These are phyloP conservation scores for Lactarius hengduanensis DNA, from an alignment of 768 basidiomycete genomes.

Conservation along the genomic window DNA sequence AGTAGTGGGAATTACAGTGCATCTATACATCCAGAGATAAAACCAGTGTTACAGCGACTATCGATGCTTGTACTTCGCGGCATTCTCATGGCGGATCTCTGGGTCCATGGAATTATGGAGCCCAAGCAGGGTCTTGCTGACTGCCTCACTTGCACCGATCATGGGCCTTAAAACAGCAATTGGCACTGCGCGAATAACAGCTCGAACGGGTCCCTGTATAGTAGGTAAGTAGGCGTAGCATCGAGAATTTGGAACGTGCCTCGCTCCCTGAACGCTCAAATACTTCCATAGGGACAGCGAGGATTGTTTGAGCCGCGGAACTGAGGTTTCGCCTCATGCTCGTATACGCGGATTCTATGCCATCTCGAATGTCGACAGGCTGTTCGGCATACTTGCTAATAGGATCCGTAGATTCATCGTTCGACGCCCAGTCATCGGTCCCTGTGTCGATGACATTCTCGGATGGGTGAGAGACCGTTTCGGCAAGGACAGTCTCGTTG, in stretches of 20 bases:
- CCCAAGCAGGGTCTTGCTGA: slow-evolving; percentile 92
- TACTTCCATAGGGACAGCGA: slow-evolving; percentile 99
- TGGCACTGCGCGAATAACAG: slow-evolving; percentile 95
- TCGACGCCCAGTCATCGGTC: slow-evolving; percentile 40
- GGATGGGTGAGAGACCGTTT: slow-evolving; percentile 51
- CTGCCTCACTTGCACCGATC: slow-evolving; percentile 97
- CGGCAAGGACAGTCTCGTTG: slow-evolving; percentile 60
- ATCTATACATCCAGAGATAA: slow-evolving; percentile 8
- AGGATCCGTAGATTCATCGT: slow-evolving; percentile 50
- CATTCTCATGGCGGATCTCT: slow-evolving; percentile 73
- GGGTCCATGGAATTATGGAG: slow-evolving; percentile 93
- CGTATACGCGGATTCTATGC: slow-evolving; percentile 87
- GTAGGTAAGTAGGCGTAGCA: slow-evolving; percentile 7
- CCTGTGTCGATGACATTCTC: slow-evolving; percentile 31
- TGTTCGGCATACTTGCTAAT: slow-evolving; percentile 94
- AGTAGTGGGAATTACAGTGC: background rate
- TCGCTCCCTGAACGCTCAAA: slow-evolving; percentile 93
- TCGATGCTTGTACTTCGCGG: slow-evolving; percentile 91
- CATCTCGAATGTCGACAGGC: slow-evolving; percentile 79
- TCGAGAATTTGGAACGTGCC: slow-evolving; percentile 45
- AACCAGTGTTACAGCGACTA: slow-evolving; percentile 34
- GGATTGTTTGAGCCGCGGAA: slow-evolving; percentile 95
- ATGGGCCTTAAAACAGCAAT: slow-evolving; percentile 97
- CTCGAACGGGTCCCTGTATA: slow-evolving; percentile 80
- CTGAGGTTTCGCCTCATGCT: slow-evolving; percentile 84